These are phyloP conservation scores for Leersia perrieri DNA, from an alignment of 176 grass and related monocot species.

Conservation along the genomic window DNA sequence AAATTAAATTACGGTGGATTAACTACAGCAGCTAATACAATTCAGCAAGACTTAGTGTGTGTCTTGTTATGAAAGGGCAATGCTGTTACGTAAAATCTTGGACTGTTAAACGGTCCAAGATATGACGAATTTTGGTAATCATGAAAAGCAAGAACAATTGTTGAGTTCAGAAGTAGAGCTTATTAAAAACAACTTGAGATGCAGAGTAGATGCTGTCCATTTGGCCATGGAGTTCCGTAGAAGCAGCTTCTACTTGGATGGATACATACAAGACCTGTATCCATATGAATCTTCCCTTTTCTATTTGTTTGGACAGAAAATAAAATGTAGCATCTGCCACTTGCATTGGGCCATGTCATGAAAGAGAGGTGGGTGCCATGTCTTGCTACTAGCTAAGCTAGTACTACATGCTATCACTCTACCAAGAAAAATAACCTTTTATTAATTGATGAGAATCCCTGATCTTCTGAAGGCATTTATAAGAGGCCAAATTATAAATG, in stretches of 20 bases:
- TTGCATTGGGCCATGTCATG: constrained; percentile 18
- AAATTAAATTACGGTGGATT: background rate
- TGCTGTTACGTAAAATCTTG: background rate
- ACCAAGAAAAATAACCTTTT: background rate
- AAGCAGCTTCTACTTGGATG: constrained; percentile 3
- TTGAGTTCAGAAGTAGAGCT: background rate
- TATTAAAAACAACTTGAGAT: background rate
- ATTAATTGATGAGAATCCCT: constrained; percentile 8
- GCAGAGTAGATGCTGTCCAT: background rate
- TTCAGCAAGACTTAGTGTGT: background rate
- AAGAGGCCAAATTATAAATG: background rate
- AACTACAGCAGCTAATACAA: background rate
- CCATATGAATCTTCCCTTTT: background rate
- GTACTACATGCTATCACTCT: background rate
- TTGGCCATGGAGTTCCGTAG: background rate
- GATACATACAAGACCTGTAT: background rate
- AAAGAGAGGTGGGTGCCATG: constrained; percentile 39
- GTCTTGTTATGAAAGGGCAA: background rate
- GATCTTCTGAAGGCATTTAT: background rate
- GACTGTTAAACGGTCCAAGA: background rate
- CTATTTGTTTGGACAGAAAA: constrained; percentile 14
- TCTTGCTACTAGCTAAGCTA: constrained; percentile 1
- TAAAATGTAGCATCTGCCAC: constrained; percentile 17
- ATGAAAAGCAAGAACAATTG: constrained; percentile 30
- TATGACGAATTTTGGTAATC: constrained; percentile 4